These are phyloP conservation scores for Parafenestella ontariensis DNA, from an alignment of 2,329 filamentous ascomycete genomes.

Conservation along the genomic window DNA sequence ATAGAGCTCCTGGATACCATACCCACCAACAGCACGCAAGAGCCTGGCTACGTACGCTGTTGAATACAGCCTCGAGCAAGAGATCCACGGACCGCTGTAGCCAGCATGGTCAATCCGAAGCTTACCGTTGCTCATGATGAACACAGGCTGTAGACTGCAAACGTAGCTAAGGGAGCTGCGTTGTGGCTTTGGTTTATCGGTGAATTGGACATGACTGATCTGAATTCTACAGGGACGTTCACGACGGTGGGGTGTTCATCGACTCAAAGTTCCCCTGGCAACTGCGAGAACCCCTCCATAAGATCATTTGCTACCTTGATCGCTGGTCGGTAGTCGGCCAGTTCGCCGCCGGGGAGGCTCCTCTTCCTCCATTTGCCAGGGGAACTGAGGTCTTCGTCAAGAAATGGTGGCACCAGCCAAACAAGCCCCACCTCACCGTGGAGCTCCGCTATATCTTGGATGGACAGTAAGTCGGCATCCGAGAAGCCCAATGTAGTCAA, in stretches of 20 bases:
- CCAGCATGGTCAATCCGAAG: background rate
- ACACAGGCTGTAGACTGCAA: background rate
- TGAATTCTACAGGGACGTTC: background rate
- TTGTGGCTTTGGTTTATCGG: background rate
- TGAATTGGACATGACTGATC: background rate
- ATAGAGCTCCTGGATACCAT: background rate
- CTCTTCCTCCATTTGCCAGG: background rate
- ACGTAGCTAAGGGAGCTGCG: background rate
- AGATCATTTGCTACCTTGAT: background rate
- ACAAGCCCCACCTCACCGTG: conserved; percentile 9
- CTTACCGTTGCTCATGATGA: too few species aligned
- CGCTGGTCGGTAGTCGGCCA: background rate
- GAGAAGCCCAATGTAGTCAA: background rate
- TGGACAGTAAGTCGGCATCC: background rate
- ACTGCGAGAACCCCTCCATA: background rate
- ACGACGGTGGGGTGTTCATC: background rate
- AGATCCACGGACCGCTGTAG: background rate
- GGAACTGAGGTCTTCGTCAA: conserved; percentile 7
- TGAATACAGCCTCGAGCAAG: background rate
- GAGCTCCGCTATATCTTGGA: background rate
- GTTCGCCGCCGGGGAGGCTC: background rate
- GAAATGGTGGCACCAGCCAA: conserved; percentile 9
- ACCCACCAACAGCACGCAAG: too few species aligned
- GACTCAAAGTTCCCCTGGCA: background rate
- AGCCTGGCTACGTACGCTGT: background rate